Evolutionary conservation across 768 basidiomycete genomes (phyloP), one percentile per base, ranked within the genome.

Genomic region (Kwoniella bestiolae): DNA sequence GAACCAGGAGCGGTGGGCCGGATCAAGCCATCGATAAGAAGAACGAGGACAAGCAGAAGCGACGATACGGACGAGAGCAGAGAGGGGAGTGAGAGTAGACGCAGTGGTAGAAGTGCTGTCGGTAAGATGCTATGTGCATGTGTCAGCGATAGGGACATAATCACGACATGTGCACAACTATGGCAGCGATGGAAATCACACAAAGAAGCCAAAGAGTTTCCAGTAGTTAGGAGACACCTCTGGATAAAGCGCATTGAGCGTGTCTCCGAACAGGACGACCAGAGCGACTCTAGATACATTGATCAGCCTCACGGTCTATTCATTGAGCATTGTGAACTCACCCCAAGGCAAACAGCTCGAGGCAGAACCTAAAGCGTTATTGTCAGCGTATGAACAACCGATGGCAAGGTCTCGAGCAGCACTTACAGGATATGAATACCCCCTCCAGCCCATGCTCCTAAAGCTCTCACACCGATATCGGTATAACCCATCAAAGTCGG

Each of bases 241-340:
- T 5, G 92, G 92, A 60, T 89, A 83, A 55, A 97, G 83, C 2
- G 86, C 84, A 76, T 91, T 86, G 65, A 96, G 79, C 7, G 91
- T 91, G 80, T 97, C 94, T 9, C 90, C 92, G 68, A 91, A 91
- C 3, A 97, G 81, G 1, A 94, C 91, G 52, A 96, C 86, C n/a
- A 95, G 85, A 55, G 92, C 86, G 32, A 96, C 91, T 66, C 74
- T 75, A n/a, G n/a, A n/a, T n/a, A n/a, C n/a, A n/a, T n/a, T n/a
- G n/a, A n/a, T n/a, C n/a, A n/a, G n/a, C n/a, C n/a, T n/a, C n/a
- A n/a, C n/a, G n/a, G n/a, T n/a, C n/a, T n/a, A n/a, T n/a, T n/a
- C n/a, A n/a, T n/a, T 21, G 31, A 25, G n/a, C 16, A 31, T 53
- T n/a, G 6, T 23, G 23, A 18, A 60, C 71, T 60, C 49, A 73